phyloP scores from a whole-genome alignment of 306 rosid species.

The Casuarina cunninghamiana region DNA sequence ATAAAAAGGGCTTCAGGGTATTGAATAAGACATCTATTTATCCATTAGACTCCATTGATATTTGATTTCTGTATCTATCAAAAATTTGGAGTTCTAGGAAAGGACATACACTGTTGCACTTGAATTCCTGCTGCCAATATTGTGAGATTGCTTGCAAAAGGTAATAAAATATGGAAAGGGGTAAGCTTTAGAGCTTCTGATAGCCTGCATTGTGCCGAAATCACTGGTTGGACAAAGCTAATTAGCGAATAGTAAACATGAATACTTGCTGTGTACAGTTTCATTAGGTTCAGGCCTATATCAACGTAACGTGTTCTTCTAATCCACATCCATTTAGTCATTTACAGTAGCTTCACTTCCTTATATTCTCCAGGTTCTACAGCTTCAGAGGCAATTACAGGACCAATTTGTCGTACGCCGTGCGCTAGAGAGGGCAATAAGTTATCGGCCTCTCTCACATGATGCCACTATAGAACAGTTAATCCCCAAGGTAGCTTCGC shows the following conservation, averaged over 20 bases:
- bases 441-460: conserved; percentile 54
- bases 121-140: conserved; percentile 3
- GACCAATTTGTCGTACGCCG: conserved; percentile 62
- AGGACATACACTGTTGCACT: background rate
- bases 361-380: conserved; percentile 51
- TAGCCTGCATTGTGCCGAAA: background rate
- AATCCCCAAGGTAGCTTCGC: conserved; percentile 63
- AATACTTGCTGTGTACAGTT: background rate
- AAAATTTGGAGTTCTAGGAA: background rate
- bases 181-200: background rate
- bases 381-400: conserved; percentile 71
- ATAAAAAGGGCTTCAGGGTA: background rate
- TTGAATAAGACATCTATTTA: background rate
- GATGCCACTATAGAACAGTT: conserved; percentile 45
- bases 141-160: background rate
- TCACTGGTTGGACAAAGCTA: background rate
- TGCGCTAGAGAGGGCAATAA: conserved; percentile 64
- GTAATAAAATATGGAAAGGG: background rate
- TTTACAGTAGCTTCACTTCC: conserved; percentile 28
- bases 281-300: background rate
- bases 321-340: conserved; percentile 3
- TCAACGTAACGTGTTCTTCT: conserved; percentile 8
- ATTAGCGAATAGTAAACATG: background rate
- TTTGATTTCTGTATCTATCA: background rate
- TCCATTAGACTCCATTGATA: background rate